Evolutionary conservation across 2,329 filamentous ascomycete genomes (phyloP).

Genomic region (Tolypocladium album): DNA sequence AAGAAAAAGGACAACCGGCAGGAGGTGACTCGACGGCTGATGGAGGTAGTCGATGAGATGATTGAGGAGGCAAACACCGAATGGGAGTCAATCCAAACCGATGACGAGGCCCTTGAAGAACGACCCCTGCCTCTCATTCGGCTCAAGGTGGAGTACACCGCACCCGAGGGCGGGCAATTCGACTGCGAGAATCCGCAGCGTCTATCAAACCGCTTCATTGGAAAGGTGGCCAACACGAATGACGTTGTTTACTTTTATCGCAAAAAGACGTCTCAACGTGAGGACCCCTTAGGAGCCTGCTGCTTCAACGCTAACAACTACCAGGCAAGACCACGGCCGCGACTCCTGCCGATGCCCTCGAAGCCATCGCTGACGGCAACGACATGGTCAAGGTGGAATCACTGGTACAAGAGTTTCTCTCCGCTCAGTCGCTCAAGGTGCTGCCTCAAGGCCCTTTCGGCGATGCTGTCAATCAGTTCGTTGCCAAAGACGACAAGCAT

Average conservation of each 20-base stretch:
- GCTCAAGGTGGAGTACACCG: conserved; percentile 81
- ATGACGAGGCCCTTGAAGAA: conserved; percentile 45
- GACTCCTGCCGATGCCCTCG: conserved; percentile 52
- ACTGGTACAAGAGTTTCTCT: conserved; percentile 78
- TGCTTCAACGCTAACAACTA: conserved; percentile 2
- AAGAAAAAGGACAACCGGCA: conserved; percentile 74
- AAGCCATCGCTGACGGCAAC: conserved; percentile 33
- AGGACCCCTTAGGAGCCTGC: neutral
- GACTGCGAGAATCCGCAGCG: conserved; percentile 92
- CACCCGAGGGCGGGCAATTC: conserved; percentile 74
- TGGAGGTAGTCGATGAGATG: conserved; percentile 70
- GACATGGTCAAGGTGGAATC: conserved; percentile 82
- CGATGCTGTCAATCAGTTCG: conserved; percentile 85
- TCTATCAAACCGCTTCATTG: conserved; percentile 85
- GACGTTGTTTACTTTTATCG: conserved; percentile 90
- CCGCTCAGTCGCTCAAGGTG: conserved; percentile 81
- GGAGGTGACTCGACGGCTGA: conserved; percentile 68
- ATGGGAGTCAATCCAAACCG: conserved; percentile 71
- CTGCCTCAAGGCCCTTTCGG: conserved; percentile 87
- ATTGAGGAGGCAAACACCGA: conserved; percentile 74
- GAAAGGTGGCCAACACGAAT: conserved; percentile 85
- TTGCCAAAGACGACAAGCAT: conserved; percentile 90
- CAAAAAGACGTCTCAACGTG: conserved; percentile 58
- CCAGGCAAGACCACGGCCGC: conserved; percentile 25
- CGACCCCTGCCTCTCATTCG: conserved; percentile 75